These are phyloP conservation scores for Colletotrichum trifolii DNA, from an alignment of 2,329 filamentous ascomycete genomes.

Conservation along the genomic window DNA sequence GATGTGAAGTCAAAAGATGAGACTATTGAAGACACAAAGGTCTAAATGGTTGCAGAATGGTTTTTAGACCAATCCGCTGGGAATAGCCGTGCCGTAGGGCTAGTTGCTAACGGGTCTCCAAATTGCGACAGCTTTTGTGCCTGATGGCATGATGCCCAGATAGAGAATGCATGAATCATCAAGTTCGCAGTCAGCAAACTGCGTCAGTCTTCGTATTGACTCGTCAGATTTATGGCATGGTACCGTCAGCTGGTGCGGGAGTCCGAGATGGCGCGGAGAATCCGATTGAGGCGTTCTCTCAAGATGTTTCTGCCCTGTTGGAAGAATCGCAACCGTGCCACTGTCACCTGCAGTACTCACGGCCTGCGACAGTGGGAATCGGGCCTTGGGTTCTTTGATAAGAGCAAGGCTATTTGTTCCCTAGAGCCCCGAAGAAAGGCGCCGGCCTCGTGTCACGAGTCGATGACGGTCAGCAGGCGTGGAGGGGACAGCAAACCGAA, in stretches of 20 bases:
- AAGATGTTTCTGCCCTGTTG: conserved; percentile 24
- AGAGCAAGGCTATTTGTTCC: neutral
- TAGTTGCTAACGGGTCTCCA: too few species aligned
- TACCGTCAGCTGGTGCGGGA: conserved; percentile 1
- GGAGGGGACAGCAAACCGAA: conserved; percentile 10
- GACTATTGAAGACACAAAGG: neutral
- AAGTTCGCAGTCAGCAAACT: neutral
- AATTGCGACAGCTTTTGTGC: conserved; percentile 27
- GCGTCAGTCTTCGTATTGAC: neutral
- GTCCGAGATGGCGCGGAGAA: conserved; percentile 17
- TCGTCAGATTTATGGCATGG: conserved; percentile 11
- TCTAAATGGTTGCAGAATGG: neutral
- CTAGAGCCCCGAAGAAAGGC: conserved; percentile 2
- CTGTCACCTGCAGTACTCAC: neutral
- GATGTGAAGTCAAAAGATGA: neutral
- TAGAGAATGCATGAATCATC: too few species aligned
- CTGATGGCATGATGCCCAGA: too few species aligned
- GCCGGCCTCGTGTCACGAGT: conserved; percentile 10
- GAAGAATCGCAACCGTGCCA: conserved; percentile 2
- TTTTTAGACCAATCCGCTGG: neutral
- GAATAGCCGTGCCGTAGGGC: too few species aligned
- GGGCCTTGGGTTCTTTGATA: conserved; percentile 2
- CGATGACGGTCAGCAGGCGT: conserved; percentile 12
- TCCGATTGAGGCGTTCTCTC: conserved; percentile 3
- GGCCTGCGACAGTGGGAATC: neutral